Base-by-base conservation (phyloP, 805 yeast species). In the Cyberlindnera lachancei region DNA sequence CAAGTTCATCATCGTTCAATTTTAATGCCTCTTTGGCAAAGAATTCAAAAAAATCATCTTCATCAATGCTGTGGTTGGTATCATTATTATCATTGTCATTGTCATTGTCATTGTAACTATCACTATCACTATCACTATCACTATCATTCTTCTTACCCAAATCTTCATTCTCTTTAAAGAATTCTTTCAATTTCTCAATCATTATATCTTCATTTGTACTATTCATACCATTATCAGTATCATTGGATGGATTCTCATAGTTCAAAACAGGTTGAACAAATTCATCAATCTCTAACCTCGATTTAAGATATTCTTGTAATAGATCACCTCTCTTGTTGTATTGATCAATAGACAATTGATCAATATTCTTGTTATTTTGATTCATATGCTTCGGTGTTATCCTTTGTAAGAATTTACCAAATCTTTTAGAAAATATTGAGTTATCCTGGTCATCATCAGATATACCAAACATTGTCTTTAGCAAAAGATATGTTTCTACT, bases 31-130 rank as follows among this genome's bases (percentile, higher is more conserved):
- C 70, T 34, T 65, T 64, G 10, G 73, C 56, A 47, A 75, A 74
- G 44, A 63, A 77, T 47, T 79, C 86, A 43, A 78, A 73, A 46
- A 79, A 79, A 45, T 79, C 85, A 47, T 78, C 85, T 42, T 76
- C 83, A 44, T 73, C 75, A 7, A 77, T 70, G 33, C 61, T 70
- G 13, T 63, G 49, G 9, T 57, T 56, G 31, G 61, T 62, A 15
- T 49, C 40, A 20, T 41, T 32, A 0, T 53, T 59, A 21, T 45
- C 48, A 10, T 44, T 44, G 23, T 56, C 53, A 5, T 40, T 42
- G 7, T 48, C 48, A 8, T 40, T 46, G 8, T 46, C 38, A 9
- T 36, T 45, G 10, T 23, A 32, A 10, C 24, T 37, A 5, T 28
- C 16, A 5, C 25, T 27, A 9, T 27, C 40, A 12, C 22, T 25